These are phyloP conservation scores for Jatropha multifida DNA, from an alignment of 441 rosid species.

Conservation along the genomic window DNA sequence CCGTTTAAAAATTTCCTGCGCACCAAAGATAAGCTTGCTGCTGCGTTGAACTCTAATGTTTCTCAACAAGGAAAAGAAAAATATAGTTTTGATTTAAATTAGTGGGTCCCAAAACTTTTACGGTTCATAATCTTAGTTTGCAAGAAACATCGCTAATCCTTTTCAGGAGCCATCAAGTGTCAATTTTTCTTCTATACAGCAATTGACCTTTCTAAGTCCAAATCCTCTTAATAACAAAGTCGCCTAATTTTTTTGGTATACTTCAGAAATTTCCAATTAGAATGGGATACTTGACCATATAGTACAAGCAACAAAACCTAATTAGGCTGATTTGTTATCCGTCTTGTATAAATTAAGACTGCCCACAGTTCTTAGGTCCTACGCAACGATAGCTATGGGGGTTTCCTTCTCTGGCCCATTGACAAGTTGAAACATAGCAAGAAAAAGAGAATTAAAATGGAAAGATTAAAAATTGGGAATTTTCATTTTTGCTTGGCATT, in stretches of 20 bases:
- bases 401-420: background rate
- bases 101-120: background rate
- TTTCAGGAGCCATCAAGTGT: background rate
- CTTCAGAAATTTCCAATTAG: slow-evolving; percentile 1
- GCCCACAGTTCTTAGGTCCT: background rate
- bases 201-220: background rate
- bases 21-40: too few relatives aligned
- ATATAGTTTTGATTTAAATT: background rate
- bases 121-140: background rate
- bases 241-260: background rate
- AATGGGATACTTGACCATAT: background rate
- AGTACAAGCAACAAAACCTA: background rate
- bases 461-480: background rate
- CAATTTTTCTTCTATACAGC: background rate
- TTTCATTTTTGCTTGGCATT: background rate
- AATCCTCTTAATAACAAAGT: background rate
- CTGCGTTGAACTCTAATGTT: too few relatives aligned
- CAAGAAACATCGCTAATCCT: background rate
- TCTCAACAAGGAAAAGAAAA: background rate
- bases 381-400: background rate
- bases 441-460: background rate
- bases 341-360: background rate
- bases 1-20: too few relatives aligned
- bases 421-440: background rate
- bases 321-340: background rate